Percentiles rank a stretch among this genome's conserved stretches.
Conservation (phyloP, 331 rosid genomes). For the Stylosanthes scabra region DNA sequence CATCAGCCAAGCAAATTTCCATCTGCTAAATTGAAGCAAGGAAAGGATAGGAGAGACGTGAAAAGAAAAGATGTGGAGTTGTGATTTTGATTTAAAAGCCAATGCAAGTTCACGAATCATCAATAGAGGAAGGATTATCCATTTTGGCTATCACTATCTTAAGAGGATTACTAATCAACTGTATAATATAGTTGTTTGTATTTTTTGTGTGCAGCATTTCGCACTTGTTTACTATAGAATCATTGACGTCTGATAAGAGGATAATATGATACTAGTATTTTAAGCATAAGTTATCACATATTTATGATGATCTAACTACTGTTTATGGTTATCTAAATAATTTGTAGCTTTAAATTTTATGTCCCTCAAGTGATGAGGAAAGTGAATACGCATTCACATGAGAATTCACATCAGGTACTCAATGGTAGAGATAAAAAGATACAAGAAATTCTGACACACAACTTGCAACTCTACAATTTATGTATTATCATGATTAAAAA, state of each 20-base stretch:
- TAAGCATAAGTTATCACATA: too few relatives aligned
- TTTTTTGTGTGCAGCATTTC: neutral
- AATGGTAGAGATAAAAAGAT: neutral
- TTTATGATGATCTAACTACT: too few relatives aligned
- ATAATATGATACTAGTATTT: too few relatives aligned
- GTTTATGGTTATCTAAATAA: too few relatives aligned
- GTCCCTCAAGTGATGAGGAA: too few relatives aligned
- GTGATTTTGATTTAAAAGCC: neutral
- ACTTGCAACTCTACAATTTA: conserved; percentile 32
- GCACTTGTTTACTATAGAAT: neutral
- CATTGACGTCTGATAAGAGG: neutral
- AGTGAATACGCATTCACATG: too few relatives aligned
- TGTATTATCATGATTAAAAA: neutral
- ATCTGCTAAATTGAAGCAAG: neutral
- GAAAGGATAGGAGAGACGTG: conserved; percentile 14
- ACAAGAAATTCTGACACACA: conserved; percentile 14
- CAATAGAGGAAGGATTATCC: conserved; percentile 25
- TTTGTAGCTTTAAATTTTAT: too few relatives aligned
- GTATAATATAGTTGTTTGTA: conserved; percentile 14
- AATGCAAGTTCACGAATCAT: neutral
- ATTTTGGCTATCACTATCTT: conserved; percentile 30
- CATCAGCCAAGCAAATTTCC: neutral
- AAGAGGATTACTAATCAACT: conserved; percentile 15
- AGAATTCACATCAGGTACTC: neutral
- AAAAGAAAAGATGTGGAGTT: neutral